Base-by-base conservation (phyloP, 345 rosid species). In the Turritis glabra region DNA sequence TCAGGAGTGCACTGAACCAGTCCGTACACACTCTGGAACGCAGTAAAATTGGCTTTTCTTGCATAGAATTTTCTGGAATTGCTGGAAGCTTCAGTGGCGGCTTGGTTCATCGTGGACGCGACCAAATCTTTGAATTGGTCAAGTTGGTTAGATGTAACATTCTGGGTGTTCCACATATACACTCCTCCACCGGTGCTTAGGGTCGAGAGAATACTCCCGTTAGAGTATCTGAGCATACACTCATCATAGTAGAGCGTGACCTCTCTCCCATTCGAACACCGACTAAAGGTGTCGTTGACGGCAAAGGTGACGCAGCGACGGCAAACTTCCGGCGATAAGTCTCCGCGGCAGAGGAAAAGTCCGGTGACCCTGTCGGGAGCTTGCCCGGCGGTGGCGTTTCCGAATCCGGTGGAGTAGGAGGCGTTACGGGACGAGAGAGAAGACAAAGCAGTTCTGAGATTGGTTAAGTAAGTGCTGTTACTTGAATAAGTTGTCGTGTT, bases 1-100 rank as follows among this genome's bases (percentile, higher is more conserved):
- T 87, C 90, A 10, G 82, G 86, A 3, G 81, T 82, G 77, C 96
- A 89, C 80, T 89, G 87, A 4, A 47, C 84, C 2, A 89, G 75
- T 2, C 48, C 65, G 67, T 75, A 89, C 21, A 87, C 11, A 1
- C 2, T 54, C 54, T 65, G 58, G 1, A 26, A 68, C 25, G 27
- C 48, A 0, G 74, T 50, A 4, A 43, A 54, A 26, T 52, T 17
- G 2, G n/a, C 43, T 2, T 50, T 56, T 12, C 15, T 33, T 3
- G 64, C 69, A 0, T 80, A 84, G 40, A 86, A 88, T 61, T 60
- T 85, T 38, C 71, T 57, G 0, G 66, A 4, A 51, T 51, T 71
- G 9, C 0, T 40, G 0, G 57, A 17, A 0, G 81, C 81, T 0
- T 8, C 50, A 1, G 1, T 9, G 1, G 77, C 41, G 1, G 63